Percentiles rank a stretch among this genome's conserved stretches.
phyloP scores from a whole-genome alignment of 768 basidiomycete genomes.

The Rhizopogon vinicolor region DNA sequence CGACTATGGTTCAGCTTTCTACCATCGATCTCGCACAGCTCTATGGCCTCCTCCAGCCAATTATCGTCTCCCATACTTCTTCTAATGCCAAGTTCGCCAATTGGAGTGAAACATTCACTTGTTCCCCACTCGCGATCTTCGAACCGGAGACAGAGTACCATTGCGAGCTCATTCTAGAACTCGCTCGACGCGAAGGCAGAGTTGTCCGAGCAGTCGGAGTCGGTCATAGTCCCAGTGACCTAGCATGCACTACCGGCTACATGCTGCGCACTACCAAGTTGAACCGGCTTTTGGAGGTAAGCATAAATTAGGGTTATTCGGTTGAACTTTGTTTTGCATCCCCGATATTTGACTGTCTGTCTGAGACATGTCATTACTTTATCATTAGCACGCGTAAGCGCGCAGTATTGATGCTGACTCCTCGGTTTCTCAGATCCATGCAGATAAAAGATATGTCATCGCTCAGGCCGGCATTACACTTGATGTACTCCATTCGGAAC shows the following conservation, averaged over 20 bases:
- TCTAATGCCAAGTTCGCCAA: slow-evolving; percentile 59
- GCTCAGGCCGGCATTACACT: slow-evolving; percentile 81
- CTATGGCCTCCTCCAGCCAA: slow-evolving; percentile 48
- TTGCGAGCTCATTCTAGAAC: slow-evolving; percentile 72
- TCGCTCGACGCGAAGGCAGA: slow-evolving; percentile 69
- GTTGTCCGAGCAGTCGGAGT: slow-evolving; percentile 80
- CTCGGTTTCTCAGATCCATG: slow-evolving; percentile 52
- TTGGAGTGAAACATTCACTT: slow-evolving; percentile 82
- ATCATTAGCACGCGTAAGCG: slow-evolving; percentile 3
- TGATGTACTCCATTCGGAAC: slow-evolving; percentile 61
- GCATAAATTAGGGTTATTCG: slow-evolving; percentile 24
- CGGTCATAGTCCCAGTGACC: slow-evolving; percentile 91
- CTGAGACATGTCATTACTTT: neutral
- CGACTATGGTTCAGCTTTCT: slow-evolving; percentile 25
- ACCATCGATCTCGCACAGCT: slow-evolving; percentile 43
- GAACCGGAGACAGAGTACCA: slow-evolving; percentile 67
- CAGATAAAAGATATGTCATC: slow-evolving; percentile 59
- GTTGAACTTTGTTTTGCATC: slow-evolving; percentile 11
- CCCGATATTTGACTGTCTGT: neutral
- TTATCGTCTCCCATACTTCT: slow-evolving; percentile 42
- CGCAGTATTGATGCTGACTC: slow-evolving; percentile 1
- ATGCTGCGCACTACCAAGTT: slow-evolving; percentile 80
- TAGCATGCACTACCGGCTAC: slow-evolving; percentile 85
- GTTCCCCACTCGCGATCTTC: slow-evolving; percentile 67
- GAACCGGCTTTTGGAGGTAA: slow-evolving; percentile 71